Evolutionary conservation across 805 yeast species (phyloP), one percentile per base, ranked within the genome.

Genomic region (Barnettozyma botsteinii): DNA sequence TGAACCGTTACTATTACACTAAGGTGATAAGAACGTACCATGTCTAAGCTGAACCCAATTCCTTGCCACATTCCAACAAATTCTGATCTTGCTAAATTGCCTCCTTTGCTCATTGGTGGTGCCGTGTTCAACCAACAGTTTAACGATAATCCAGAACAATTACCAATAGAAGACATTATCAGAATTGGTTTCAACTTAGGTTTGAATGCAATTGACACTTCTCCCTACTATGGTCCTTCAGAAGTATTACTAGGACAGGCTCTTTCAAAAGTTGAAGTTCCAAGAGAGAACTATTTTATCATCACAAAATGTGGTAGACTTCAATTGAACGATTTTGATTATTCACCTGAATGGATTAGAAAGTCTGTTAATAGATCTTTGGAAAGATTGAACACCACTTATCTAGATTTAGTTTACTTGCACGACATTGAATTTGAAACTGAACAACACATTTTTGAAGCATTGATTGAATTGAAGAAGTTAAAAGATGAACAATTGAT

Each of bases 201-300:
- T 0, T 65, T 86, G 44, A 72, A 70, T 33, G 93, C 95, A 2
- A 67, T 89, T 27, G 97, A 89, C 56, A 87, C 97, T 0, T 85
- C 96, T 0, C 96, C 97, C 4, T 88, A 85, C 62, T 89, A 89
- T 57, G 97, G 97, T 0, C 86, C 86, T 0, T 84, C 95, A 5
- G 98, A 89, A 55, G 68, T 62, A 15, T 48, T 89, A 12, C 56
- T 85, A 6, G 97, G 98, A 2, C 45, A 68, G 13, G 91, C 88
- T 0, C 62, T 89, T 48, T 57, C 61, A 19, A 55, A 56, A 5
- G 56, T 57, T 2, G 67, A 69, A 28, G 57, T 55, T 35, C 69
- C 78, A 0, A 70, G 98, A 43, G 80, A 79, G 5, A 55, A 67
- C 15, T 83, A 83, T 57, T 79, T 70, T 50, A 68, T 91, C 20